Conservation (phyloP, 768 basidiomycete genomes). For the Tylopilus plumbeoviolaceoides region DNA sequence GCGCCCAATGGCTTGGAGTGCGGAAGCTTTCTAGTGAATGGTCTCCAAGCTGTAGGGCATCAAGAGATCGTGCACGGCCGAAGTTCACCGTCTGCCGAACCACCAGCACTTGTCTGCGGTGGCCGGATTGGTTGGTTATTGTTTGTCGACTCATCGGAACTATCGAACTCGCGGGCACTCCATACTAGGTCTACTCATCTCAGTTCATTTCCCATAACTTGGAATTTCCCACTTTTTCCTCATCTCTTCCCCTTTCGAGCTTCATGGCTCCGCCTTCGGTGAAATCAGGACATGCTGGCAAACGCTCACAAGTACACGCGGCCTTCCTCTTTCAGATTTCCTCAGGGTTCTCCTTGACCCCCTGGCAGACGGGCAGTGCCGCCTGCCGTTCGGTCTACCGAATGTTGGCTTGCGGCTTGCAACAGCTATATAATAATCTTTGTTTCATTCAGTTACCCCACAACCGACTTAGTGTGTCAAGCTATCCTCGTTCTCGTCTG, state of each 20-base stretch:
- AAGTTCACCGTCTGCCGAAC: not conserved
- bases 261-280: not conserved
- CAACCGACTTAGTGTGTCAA: too few relatives aligned
- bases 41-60: conserved; percentile 1
- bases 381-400: not conserved
- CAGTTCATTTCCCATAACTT: too few relatives aligned
- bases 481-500: too few relatives aligned
- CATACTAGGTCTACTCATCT: too few relatives aligned
- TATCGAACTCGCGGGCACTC: not conserved
- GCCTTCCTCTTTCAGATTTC: not conserved
- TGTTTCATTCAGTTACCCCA: not conserved
- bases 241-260: too few relatives aligned
- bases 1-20: not conserved
- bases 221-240: too few relatives aligned
- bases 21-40: not conserved
- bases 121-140: not conserved
- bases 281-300: not conserved
- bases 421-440: not conserved
- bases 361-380: not conserved
- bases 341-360: not conserved
- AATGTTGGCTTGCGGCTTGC: not conserved
- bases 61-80: too few relatives aligned
- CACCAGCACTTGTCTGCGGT: not conserved
- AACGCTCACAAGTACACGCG: not conserved
- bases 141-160: not conserved